Evolutionary conservation across 768 basidiomycete genomes (phyloP).

Genomic region (Royoungia palumana): DNA sequence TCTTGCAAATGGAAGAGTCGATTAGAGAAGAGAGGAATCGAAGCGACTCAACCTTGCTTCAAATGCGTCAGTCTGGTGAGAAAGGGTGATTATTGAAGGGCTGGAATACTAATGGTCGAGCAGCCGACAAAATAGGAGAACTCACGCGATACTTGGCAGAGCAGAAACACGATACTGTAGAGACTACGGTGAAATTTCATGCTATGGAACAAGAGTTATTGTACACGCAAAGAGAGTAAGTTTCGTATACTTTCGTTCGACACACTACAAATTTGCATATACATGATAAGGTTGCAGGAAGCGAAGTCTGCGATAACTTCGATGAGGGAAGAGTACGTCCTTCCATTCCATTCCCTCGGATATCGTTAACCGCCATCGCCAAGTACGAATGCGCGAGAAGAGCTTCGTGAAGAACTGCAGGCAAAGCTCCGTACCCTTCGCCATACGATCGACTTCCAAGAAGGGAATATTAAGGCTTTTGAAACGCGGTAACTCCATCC

Average conservation of each 20-base stretch:
- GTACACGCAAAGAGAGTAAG: slow-evolving; percentile 23
- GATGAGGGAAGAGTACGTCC: slow-evolving; percentile 30
- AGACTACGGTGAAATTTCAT: slow-evolving; percentile 17
- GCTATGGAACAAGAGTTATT: slow-evolving; percentile 28
- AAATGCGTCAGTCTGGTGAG: slow-evolving; percentile 28
- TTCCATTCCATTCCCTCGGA: slow-evolving; percentile 21
- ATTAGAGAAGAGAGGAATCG: slow-evolving; percentile 20
- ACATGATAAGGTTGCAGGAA: slow-evolving; percentile 24
- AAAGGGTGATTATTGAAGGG: not conserved
- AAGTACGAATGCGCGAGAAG: slow-evolving; percentile 25
- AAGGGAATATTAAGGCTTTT: slow-evolving; percentile 22
- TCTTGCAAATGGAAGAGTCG: slow-evolving; percentile 36
- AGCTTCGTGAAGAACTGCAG: slow-evolving; percentile 21
- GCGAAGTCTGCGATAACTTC: slow-evolving; percentile 23
- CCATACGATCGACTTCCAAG: slow-evolving; percentile 30
- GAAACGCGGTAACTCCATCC: slow-evolving; percentile 24
- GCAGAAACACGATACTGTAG: slow-evolving; percentile 28
- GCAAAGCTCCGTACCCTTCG: slow-evolving; percentile 29
- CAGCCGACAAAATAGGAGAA: slow-evolving; percentile 22
- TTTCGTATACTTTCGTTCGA: not conserved
- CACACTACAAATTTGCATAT: slow-evolving; percentile 10
- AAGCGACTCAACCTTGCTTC: slow-evolving; percentile 17
- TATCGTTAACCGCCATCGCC: slow-evolving; percentile 10
- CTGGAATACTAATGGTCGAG: slow-evolving; percentile 14
- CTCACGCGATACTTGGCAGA: slow-evolving; percentile 24